Evolutionary conservation across 129 eudicot species (phyloP).

Genomic region (Smallanthus sonchifolius): DNA sequence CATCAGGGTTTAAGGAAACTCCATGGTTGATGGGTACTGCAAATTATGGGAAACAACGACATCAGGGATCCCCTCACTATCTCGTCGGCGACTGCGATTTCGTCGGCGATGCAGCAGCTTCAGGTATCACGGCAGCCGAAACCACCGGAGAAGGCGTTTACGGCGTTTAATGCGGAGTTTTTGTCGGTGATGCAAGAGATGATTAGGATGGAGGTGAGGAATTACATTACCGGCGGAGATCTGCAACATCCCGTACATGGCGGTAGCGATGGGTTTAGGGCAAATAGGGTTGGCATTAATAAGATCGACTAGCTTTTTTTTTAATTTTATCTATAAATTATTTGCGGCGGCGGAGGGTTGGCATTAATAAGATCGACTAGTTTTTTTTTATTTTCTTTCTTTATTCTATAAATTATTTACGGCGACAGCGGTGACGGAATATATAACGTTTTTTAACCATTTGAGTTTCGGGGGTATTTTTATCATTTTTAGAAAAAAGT

Average conservation of each 20-base stretch:
- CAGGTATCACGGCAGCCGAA: conserved; percentile 9
- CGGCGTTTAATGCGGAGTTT: conserved; percentile 56
- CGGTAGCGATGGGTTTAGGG: conserved; percentile 39
- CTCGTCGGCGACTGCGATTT: conserved; percentile 15
- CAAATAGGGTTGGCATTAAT: conserved; percentile 45
- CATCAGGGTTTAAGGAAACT: conserved; percentile 22
- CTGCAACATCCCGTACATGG: conserved; percentile 27
- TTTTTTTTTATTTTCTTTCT: too few species aligned
- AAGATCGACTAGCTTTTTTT: conserved; percentile 34
- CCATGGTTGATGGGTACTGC: too few species aligned
- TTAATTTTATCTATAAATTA: too few species aligned
- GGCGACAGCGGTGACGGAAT: too few species aligned
- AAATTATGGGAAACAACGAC: too few species aligned
- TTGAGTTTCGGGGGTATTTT: too few species aligned
- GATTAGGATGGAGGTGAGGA: conserved; percentile 83
- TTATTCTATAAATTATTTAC: too few species aligned
- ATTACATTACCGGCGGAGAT: conserved; percentile 49
- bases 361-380: too few species aligned
- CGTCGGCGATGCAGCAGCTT: conserved; percentile 23
- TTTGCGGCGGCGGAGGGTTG: too few species aligned
- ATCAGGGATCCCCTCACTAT: too few species aligned
- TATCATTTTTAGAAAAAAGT: too few species aligned
- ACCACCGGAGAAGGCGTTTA: conserved; percentile 24
- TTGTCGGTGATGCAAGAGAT: conserved; percentile 85
- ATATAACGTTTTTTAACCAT: too few species aligned